These are phyloP conservation scores for Jatropha multifida DNA, from an alignment of 441 rosid species.

Conservation along the genomic window DNA sequence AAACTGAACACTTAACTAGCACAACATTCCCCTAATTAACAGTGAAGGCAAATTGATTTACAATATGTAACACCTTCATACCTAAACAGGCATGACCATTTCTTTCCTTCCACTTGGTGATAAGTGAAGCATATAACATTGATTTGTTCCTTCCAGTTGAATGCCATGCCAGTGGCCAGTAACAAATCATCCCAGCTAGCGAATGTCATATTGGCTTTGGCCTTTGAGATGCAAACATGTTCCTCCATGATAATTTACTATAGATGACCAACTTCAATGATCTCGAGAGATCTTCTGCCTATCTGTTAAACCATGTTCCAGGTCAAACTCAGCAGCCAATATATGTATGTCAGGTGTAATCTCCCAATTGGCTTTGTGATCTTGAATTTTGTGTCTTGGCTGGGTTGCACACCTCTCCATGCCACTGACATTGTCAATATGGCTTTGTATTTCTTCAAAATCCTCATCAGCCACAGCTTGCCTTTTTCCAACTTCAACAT, in stretches of 20 bases:
- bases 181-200: conserved; percentile 9
- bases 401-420: conserved; percentile 48
- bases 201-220: conserved; percentile 10
- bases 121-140: conserved; percentile 9
- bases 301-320: conserved; percentile 35
- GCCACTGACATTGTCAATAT: conserved; percentile 48
- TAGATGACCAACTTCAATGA: conserved; percentile 22
- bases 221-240: background rate
- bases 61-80: conserved; percentile 17
- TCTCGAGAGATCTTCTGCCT: conserved; percentile 32
- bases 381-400: conserved; percentile 40
- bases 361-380: conserved; percentile 47
- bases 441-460: conserved; percentile 55
- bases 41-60: conserved; percentile 18
- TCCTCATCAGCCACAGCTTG: conserved; percentile 63
- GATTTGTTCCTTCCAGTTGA: conserved; percentile 9
- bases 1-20: conserved; percentile 24
- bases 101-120: conserved; percentile 12
- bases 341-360: conserved; percentile 39
- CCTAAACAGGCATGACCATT: conserved; percentile 16
- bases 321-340: conserved; percentile 48
- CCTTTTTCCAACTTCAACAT: conserved; percentile 48
- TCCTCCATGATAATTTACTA: conserved; percentile 5
- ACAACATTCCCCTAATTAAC: conserved; percentile 23
- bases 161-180: conserved; percentile 16